Conservation (phyloP, 2,329 filamentous ascomycete genomes). For the Xylariaceae sp. region DNA sequence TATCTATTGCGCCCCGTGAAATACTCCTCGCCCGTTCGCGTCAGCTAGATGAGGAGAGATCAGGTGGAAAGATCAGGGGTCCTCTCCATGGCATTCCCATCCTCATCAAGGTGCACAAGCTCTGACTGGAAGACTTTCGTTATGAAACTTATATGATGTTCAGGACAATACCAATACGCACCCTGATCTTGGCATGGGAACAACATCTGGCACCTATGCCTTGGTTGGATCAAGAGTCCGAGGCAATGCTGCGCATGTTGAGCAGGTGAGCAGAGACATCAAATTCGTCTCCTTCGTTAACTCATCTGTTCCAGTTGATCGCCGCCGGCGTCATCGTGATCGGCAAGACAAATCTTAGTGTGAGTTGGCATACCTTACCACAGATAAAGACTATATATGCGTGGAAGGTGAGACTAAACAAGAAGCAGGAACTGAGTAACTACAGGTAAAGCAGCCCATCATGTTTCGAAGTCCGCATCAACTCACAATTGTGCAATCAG, state of each 20-base stretch:
- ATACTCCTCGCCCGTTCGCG: background rate
- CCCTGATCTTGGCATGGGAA: background rate
- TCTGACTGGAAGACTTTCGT: no score
- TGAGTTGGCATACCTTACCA: background rate
- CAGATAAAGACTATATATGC: no score
- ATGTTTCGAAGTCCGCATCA: no score
- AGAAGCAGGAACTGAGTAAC: background rate
- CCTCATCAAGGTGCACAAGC: background rate
- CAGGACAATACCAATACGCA: background rate
- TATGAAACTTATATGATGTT: background rate
- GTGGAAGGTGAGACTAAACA: no score
- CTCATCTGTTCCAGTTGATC: background rate
- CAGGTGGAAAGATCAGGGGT: background rate
- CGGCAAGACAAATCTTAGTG: background rate
- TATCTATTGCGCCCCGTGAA: background rate
- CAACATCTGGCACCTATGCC: background rate
- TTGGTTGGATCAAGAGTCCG: background rate
- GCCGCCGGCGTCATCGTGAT: background rate
- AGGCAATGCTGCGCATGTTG: no score
- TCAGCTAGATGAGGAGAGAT: background rate
- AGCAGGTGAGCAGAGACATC: background rate
- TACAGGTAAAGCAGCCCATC: background rate
- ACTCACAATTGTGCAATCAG: background rate
- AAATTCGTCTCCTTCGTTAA: background rate
- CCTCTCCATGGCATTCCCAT: background rate